Conservation (phyloP, 805 yeast species). For the Lachancea mirantina region DNA sequence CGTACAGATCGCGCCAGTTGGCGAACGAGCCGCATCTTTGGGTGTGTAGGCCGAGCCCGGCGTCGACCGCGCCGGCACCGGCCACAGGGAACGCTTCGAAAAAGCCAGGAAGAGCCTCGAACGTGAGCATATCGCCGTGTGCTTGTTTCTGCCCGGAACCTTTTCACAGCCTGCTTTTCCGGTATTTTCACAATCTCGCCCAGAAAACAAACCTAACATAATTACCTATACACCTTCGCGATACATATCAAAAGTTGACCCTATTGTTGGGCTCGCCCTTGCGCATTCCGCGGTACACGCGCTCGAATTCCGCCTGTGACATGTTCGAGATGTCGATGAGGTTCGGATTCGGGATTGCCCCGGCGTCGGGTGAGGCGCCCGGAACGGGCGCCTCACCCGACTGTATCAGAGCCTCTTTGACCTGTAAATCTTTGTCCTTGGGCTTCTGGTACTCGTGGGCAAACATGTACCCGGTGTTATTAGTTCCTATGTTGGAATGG, state of each 20-base stretch:
- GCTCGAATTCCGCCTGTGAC: slow-evolving; percentile 14
- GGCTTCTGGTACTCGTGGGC: slow-evolving; percentile 11
- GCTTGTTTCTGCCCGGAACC: no score
- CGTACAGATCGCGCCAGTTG: slow-evolving; percentile 20
- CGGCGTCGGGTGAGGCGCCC: slow-evolving; percentile 3
- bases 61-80: slow-evolving; percentile 11
- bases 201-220: no score
- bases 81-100: slow-evolving; percentile 16
- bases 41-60: slow-evolving; percentile 15
- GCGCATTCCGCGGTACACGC: slow-evolving; percentile 11
- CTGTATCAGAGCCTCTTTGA: not conserved
- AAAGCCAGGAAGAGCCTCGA: slow-evolving; percentile 22
- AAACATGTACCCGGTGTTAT: slow-evolving; percentile 11
- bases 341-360: slow-evolving; percentile 1
- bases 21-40: slow-evolving; percentile 10
- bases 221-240: no score
- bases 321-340: slow-evolving; percentile 14
- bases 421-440: slow-evolving; percentile 2
- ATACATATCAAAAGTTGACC: slow-evolving; percentile 12
- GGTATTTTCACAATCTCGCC: no score
- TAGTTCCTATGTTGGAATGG: slow-evolving; percentile 11
- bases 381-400: slow-evolving; percentile 1
- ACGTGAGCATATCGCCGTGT: no score
- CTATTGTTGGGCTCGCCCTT: slow-evolving; percentile 18
- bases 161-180: no score